Evolutionary conservation across 2,329 filamentous ascomycete genomes (phyloP).

Genomic region (Pyrenochaeta sp.): DNA sequence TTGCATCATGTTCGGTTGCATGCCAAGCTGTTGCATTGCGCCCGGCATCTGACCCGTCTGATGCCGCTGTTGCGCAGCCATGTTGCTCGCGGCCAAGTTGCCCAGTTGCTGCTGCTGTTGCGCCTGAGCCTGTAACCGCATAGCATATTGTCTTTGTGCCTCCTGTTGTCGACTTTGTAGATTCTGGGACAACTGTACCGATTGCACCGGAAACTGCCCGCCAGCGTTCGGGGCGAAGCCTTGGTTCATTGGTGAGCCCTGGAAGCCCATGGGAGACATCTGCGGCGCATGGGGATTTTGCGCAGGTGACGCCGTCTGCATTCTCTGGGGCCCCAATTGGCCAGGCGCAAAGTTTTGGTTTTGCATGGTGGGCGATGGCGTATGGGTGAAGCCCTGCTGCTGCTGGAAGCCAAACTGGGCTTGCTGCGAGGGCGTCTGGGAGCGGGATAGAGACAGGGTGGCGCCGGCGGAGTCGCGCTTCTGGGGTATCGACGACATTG

Average conservation of each 20-base stretch:
- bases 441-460: slow-evolving; percentile 90
- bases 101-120: slow-evolving; percentile 67
- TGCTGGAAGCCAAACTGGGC: slow-evolving; percentile 69
- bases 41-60: slow-evolving; percentile 51
- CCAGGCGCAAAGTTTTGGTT: slow-evolving; percentile 75
- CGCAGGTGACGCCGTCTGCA: slow-evolving; percentile 92
- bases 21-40: slow-evolving; percentile 39
- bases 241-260: slow-evolving; percentile 47
- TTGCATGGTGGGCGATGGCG: slow-evolving; percentile 90
- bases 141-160: slow-evolving; percentile 83
- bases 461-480: slow-evolving; percentile 89
- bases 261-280: slow-evolving; percentile 51
- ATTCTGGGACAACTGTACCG: slow-evolving; percentile 60
- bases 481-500: slow-evolving; percentile 90
- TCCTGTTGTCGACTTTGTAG: slow-evolving; percentile 62
- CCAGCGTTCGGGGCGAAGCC: slow-evolving; percentile 51
- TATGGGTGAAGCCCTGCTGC: slow-evolving; percentile 80
- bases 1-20: slow-evolving; percentile 44
- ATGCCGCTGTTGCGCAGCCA: slow-evolving; percentile 50
- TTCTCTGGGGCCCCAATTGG: slow-evolving; percentile 64
- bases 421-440: slow-evolving; percentile 87
- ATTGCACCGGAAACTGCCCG: slow-evolving; percentile 56
- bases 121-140: slow-evolving; percentile 73
- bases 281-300: slow-evolving; percentile 69
- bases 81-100: slow-evolving; percentile 48